phyloP scores from a whole-genome alignment of 73 alveolate genomes.

The Tetrahymena thermophila region DNA sequence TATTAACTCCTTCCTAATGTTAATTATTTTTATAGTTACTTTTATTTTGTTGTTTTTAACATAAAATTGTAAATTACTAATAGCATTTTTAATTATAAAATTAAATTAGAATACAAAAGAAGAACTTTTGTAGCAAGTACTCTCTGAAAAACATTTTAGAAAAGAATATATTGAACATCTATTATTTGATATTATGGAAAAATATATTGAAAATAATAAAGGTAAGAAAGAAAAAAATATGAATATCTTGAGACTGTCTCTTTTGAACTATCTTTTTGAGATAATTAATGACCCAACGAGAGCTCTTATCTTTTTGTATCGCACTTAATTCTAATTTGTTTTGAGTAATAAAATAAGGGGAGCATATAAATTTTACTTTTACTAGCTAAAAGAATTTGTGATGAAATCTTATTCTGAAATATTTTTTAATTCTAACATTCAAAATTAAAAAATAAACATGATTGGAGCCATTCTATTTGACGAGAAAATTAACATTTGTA shows the following conservation, averaged over 20 bases:
- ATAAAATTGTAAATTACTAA: no score
- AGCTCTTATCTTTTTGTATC: not conserved
- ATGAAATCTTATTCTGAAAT: not conserved
- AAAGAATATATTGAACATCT: not conserved
- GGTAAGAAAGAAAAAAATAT: not conserved
- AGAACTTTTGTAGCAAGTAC: not conserved
- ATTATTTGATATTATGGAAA: not conserved
- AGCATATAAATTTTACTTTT: not conserved
- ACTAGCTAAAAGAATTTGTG: not conserved
- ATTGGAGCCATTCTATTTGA: not conserved
- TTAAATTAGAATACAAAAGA: not conserved
- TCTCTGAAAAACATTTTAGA: not conserved
- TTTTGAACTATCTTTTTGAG: not conserved
- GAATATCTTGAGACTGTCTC: not conserved
- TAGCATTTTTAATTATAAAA: not conserved
- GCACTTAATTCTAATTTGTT: not conserved
- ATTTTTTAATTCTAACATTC: not conserved
- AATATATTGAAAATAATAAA: not conserved
- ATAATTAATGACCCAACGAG: not conserved
- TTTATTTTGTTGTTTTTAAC: no score
- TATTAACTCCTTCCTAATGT: no score
- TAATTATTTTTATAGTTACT: no score
- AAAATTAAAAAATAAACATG: not conserved
- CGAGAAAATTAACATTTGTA: not conserved
- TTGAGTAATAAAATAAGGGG: not conserved